Evolutionary conservation across 1,284 basidiomycete species (phyloP).

Genomic region (Peniophora sp.): DNA sequence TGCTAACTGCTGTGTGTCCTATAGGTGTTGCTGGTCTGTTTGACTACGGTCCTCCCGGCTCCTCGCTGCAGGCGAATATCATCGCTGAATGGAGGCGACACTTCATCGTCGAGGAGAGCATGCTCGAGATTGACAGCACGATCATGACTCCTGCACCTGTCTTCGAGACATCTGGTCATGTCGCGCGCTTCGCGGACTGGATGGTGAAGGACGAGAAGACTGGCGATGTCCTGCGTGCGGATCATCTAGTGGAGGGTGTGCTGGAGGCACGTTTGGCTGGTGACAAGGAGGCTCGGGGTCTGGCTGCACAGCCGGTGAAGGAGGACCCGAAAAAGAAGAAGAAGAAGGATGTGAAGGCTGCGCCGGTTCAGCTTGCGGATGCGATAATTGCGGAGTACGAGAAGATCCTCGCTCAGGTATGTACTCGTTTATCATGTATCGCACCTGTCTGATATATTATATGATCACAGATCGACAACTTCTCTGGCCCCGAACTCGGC

Average conservation of each 20-base stretch:
- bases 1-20: slow-evolving; percentile 1
- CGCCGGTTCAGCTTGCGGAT: slow-evolving; percentile 75
- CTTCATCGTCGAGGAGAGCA: slow-evolving; percentile 98
- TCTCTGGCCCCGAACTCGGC: slow-evolving; percentile 83
- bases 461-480: slow-evolving; percentile 82
- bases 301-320: slow-evolving; percentile 38
- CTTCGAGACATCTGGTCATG: slow-evolving; percentile 97
- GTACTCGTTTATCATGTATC: slow-evolving; percentile 16
- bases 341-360: slow-evolving; percentile 74
- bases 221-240: slow-evolving; percentile 94
- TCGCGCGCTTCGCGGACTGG: slow-evolving; percentile 98
- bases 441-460: too few species aligned
- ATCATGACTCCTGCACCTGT: slow-evolving; percentile 95
- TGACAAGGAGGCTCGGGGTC: slow-evolving; percentile 87
- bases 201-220: slow-evolving; percentile 96
- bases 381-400: slow-evolving; percentile 76
- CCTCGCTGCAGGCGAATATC: slow-evolving; percentile 94
- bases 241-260: slow-evolving; percentile 94
- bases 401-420: slow-evolving; percentile 76
- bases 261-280: slow-evolving; percentile 86
- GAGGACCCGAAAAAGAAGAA: slow-evolving; percentile 78
- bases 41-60: slow-evolving; percentile 94
- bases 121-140: slow-evolving; percentile 98
- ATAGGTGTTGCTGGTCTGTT: slow-evolving; percentile 91
- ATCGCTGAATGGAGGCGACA: slow-evolving; percentile 96